Conservation (phyloP, 2,329 filamentous ascomycete species). For the Triangularia verruculosa region DNA sequence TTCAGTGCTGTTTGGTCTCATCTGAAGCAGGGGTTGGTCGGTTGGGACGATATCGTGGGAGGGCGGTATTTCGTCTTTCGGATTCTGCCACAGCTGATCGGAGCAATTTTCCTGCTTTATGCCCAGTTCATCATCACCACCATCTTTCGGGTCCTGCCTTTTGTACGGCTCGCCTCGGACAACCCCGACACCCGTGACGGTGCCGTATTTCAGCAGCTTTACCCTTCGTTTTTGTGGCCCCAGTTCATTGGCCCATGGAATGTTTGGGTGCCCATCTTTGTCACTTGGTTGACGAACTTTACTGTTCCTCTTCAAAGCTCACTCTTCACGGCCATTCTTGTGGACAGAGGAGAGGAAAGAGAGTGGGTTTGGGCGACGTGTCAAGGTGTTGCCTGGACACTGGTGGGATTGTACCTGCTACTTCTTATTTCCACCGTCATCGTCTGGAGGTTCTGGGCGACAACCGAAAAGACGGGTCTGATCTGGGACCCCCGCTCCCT, state of each 20-base stretch:
- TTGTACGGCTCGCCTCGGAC: slow-evolving; percentile 70
- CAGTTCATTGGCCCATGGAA: slow-evolving; percentile 60
- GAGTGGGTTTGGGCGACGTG: slow-evolving; percentile 78
- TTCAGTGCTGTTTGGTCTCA: slow-evolving; percentile 70
- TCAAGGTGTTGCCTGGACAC: slow-evolving; percentile 73
- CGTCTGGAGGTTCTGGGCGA: slow-evolving; percentile 61
- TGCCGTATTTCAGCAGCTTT: slow-evolving; percentile 65
- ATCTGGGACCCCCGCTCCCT: slow-evolving; percentile 82
- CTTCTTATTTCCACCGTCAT: slow-evolving; percentile 57
- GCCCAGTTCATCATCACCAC: slow-evolving; percentile 71
- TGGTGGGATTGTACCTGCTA: slow-evolving; percentile 70
- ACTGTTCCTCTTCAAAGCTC: slow-evolving; percentile 78
- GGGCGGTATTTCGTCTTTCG: slow-evolving; percentile 81
- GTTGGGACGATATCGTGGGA: slow-evolving; percentile 67
- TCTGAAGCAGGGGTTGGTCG: slow-evolving; percentile 60
- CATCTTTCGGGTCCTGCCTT: slow-evolving; percentile 74
- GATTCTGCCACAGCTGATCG: slow-evolving; percentile 77
- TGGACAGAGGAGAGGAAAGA: slow-evolving; percentile 42
- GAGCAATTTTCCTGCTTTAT: slow-evolving; percentile 69
- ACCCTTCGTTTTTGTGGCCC: slow-evolving; percentile 67
- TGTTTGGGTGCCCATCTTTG: slow-evolving; percentile 62
- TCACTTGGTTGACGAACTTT: slow-evolving; percentile 76
- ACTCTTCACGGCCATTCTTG: slow-evolving; percentile 64
- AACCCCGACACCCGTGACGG: slow-evolving; percentile 57
- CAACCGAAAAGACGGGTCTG: slow-evolving; percentile 65